Conservation (phyloP, 345 rosid genomes). For the Gossypium longicalyx region DNA sequence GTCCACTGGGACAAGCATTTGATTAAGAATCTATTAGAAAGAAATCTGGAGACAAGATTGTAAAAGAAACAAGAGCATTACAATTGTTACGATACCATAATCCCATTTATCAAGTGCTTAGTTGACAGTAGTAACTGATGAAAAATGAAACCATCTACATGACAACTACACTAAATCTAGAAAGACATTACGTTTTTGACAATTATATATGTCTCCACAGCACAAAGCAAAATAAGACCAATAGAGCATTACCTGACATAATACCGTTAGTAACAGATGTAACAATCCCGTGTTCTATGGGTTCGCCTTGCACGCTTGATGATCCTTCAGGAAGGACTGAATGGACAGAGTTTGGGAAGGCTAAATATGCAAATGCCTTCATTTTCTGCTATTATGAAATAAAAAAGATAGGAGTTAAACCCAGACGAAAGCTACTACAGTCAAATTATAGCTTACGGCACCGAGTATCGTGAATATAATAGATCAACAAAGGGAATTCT, state of each 20-base stretch:
- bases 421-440: not conserved
- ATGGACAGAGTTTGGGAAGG: conserved; percentile 65
- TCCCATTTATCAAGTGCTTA: not conserved
- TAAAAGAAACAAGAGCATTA: too few species aligned
- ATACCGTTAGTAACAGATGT: conserved; percentile 75
- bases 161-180: not conserved
- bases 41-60: not conserved
- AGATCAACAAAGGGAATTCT: not conserved
- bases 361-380: conserved; percentile 75
- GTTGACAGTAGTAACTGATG: not conserved
- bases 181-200: not conserved
- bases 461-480: not conserved
- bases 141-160: not conserved
- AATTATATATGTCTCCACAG: not conserved
- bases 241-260: conserved; percentile 57
- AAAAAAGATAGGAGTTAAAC: not conserved
- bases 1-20: conserved; percentile 46
- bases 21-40: not conserved
- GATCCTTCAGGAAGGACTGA: conserved; percentile 57
- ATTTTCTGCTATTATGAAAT: conserved; percentile 49
- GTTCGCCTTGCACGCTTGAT: conserved; percentile 45
- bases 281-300: conserved; percentile 62
- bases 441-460: not conserved
- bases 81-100: not conserved
- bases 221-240: not conserved